Evolutionary conservation across 1,284 basidiomycete species (phyloP).

Genomic region (Rhodotorula glutinis): DNA sequence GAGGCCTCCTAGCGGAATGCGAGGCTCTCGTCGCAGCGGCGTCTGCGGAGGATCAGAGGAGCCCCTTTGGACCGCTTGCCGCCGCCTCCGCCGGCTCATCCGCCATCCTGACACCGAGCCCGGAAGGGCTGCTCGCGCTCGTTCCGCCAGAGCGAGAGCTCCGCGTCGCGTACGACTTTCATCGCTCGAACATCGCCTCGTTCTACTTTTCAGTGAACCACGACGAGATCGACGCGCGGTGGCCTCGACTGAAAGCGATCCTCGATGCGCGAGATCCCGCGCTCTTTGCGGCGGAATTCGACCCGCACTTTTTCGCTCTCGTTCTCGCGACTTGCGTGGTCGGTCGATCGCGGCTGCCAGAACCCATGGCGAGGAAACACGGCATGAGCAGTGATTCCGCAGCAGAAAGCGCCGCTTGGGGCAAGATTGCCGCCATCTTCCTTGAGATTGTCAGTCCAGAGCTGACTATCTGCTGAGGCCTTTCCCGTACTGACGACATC

Average conservation of each 20-base stretch:
- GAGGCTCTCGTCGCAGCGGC: neutral
- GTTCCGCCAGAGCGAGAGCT: conserved; percentile 7
- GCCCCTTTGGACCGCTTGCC: too few species aligned
- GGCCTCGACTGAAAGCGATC: neutral
- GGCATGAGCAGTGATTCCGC: conserved; percentile 13
- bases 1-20: conserved; percentile 11
- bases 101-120: neutral
- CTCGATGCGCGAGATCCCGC: neutral
- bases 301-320: conserved; percentile 16
- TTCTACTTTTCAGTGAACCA: conserved; percentile 1
- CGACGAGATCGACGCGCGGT: conserved; percentile 1
- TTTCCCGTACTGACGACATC: too few species aligned
- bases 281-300: neutral
- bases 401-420: conserved; percentile 16
- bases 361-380: neutral
- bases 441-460: neutral
- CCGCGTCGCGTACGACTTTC: conserved; percentile 7
- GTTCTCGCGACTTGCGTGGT: conserved; percentile 14
- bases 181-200: conserved; percentile 1
- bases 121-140: neutral
- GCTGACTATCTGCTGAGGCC: too few species aligned
- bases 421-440: conserved; percentile 6
- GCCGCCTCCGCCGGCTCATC: too few species aligned
- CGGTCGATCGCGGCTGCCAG: conserved; percentile 25
- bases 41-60: too few species aligned